Base-by-base conservation (phyloP, 306 rosid genomes). In the Sesbania bispinosa region DNA sequence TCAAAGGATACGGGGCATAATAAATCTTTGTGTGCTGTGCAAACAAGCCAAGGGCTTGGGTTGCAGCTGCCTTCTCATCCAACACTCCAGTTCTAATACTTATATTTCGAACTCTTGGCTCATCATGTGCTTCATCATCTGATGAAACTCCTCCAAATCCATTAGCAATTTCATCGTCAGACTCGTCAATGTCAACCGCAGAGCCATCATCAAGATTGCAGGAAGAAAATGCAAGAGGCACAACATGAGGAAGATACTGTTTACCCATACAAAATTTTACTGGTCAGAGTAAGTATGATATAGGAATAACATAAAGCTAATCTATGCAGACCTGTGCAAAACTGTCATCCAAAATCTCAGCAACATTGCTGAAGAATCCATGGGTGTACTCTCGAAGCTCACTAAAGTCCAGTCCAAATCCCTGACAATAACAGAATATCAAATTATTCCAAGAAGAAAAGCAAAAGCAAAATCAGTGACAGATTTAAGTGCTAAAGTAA, bases 21-120 rank as follows among this genome's bases (percentile, higher is more conserved):
- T 82, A 82, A 75, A 73, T 66, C 87, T 88, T 89, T 43, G 99
- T 83, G 79, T 95, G 97, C 73, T 82, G 82, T 15, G 99, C 97
- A 85, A 95, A 89, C 79, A 95, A 79, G 79, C 99, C 99, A 35
- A 95, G 96, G 67, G 97, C 99, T 82, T 95, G 99, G 62, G 99
- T 95, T 57, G 99, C 99, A 76, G 99, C 97, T 66, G 99, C 97
- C 83, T 95, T 95, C 80, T 95, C 99, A 84, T 95, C 99, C 86
- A 95, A 74, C 48, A 95, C 99, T 27, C 99, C 99, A 65, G 99
- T 95, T 76, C 99, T 88, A 68, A 95, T 77, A 69, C 97, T 95
- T 62, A 91, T 89, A 75, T 95, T 95, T 26, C 97, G 88, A 66
- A 95, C 96, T 80, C 99, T 89, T 62, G 97, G 96, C 71, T 95